Conservation (phyloP, 345 rosid species). For the Aurinia saxatilis region DNA sequence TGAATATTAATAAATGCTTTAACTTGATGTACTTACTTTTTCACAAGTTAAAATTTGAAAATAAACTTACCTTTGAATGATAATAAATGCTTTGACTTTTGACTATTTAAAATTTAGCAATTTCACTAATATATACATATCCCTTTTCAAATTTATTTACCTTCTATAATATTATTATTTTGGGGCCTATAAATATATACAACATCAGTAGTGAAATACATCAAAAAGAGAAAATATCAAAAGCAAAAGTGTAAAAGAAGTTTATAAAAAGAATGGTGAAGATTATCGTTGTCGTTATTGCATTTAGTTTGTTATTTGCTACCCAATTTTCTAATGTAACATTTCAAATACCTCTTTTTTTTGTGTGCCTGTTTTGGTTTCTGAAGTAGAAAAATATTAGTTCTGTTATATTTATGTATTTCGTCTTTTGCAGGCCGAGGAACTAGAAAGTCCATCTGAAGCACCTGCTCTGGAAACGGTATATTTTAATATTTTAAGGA, state of each 20-base stretch:
- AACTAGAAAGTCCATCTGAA: not conserved
- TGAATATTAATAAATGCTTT: no score
- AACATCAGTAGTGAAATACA: not conserved
- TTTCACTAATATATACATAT: no score
- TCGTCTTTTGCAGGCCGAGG: not conserved
- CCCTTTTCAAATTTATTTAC: not conserved
- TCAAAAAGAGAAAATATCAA: not conserved
- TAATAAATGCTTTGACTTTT: no score
- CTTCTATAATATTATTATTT: constrained; percentile 2
- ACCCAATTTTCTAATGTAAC: constrained; percentile 14
- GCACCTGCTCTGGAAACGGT: not conserved
- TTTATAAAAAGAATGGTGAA: not conserved
- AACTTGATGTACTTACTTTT: no score
- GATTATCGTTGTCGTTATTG: not conserved
- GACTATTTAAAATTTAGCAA: no score
- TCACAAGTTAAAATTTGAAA: no score
- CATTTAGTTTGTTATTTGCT: constrained; percentile 9
- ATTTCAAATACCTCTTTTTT: not conserved
- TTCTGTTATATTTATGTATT: not conserved
- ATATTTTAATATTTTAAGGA: not conserved
- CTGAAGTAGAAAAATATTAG: not conserved
- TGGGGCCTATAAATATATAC: constrained; percentile 5
- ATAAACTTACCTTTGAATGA: no score
- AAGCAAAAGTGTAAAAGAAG: not conserved
- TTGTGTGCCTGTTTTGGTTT: not conserved